A percentile compares a stretch with the other conserved stretches of the same genome.
Conservation (phyloP, 345 rosid species). For the Acer campestre region DNA sequence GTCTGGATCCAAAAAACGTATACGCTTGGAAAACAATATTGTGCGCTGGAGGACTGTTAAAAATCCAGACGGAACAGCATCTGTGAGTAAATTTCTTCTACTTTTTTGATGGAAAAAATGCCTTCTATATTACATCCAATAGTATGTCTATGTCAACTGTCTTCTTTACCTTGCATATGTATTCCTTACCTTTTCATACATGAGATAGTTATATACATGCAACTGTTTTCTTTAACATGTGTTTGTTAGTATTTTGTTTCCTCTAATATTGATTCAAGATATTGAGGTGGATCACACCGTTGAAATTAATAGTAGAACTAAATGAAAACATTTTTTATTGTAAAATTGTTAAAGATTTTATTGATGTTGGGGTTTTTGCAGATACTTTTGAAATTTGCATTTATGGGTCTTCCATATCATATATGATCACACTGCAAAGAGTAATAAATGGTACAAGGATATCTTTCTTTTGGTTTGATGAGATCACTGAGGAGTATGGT, state of each 20-base stretch:
- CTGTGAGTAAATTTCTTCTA: slow-evolving; percentile 61
- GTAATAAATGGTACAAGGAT: background rate
- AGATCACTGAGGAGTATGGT: background rate
- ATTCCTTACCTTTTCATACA: background rate
- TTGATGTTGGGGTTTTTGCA: background rate
- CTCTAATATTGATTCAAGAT: background rate
- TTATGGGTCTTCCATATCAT: background rate
- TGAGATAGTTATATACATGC: background rate
- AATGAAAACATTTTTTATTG: background rate
- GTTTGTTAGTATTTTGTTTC: background rate
- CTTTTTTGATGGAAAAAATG: slow-evolving; percentile 54
- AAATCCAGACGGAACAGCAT: slow-evolving; percentile 62
- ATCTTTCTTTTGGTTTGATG: background rate
- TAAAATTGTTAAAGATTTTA: background rate
- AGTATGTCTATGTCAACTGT: background rate
- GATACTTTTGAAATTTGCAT: background rate
- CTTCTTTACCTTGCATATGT: background rate
- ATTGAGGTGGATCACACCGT: background rate
- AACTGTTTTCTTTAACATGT: background rate
- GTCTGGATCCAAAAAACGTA: slow-evolving; percentile 72
- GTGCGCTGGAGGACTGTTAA: slow-evolving; percentile 85
- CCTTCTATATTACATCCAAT: slow-evolving; percentile 10
- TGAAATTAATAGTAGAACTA: background rate
- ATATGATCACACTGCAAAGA: background rate
- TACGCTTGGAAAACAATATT: slow-evolving; percentile 90